Conservation (phyloP, 1,284 basidiomycete genomes). For the Taiwanofungus camphoratus region DNA sequence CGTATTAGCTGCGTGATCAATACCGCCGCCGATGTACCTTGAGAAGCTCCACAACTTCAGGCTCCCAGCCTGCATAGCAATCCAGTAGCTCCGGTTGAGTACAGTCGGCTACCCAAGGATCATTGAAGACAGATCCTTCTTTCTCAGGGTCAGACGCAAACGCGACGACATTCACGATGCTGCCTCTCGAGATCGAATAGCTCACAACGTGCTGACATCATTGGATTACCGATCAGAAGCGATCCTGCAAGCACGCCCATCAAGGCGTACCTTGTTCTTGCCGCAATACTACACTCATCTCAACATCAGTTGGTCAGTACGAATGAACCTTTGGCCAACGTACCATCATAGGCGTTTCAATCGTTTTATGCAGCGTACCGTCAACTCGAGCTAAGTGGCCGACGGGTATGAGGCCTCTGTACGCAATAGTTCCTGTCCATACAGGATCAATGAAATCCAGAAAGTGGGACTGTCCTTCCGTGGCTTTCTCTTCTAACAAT, state of each 20-base stretch:
- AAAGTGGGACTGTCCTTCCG: conserved; percentile 11
- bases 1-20: not conserved
- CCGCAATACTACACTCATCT: conserved; percentile 25
- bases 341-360: conserved; percentile 28
- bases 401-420: conserved; percentile 19
- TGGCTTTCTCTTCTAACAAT: conserved; percentile 26
- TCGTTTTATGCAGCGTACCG: conserved; percentile 20
- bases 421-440: conserved; percentile 22
- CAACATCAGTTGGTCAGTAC: not conserved
- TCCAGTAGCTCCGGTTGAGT: conserved; percentile 21
- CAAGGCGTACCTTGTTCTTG: conserved; percentile 23
- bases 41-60: conserved; percentile 26
- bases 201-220: conserved; percentile 28
- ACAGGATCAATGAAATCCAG: conserved; percentile 16
- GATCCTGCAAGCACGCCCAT: not conserved
- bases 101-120: conserved; percentile 26
- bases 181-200: conserved; percentile 28
- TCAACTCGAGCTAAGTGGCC: conserved; percentile 8
- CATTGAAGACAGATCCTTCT: conserved; percentile 22
- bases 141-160: conserved; percentile 20
- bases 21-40: conserved; percentile 22
- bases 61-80: conserved; percentile 27
- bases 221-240: too few relatives aligned
- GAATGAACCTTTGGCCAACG: conserved; percentile 3
- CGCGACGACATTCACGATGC: conserved; percentile 28